Evolutionary conservation across 352 stramenopile species (phyloP), one percentile per base, ranked within the genome.

Genomic region (Pythium biforme): DNA sequence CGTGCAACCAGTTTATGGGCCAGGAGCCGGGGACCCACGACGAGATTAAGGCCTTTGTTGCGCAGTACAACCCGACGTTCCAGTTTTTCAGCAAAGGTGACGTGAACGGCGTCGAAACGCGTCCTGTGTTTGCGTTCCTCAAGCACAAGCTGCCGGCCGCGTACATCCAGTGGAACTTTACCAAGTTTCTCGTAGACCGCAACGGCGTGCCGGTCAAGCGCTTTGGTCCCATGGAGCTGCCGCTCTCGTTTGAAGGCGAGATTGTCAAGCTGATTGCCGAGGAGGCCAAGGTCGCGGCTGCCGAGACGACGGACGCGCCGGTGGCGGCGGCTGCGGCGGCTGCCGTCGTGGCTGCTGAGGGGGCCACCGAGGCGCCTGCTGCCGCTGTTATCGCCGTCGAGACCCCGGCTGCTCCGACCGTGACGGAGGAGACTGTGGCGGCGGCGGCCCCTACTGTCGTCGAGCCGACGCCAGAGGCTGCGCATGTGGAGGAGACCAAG

Each of bases 121-220:
- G 86, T 1, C 79, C 90, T 23, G 76, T 92, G 9, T 93, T 92
- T 56, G 62, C 77, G 14, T 97, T 88, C 59, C 77, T 96, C 54
- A 97, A 96, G 60, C 63, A 79, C 31, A 78, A 78, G 45, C 64
- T 90, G 14, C 81, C 84, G 2, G 74, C 71, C 5, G 74, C 76
- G 20, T 90, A 86, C 66, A 82, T 97, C 57, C 83, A 89, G 62
- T 96, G 89, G 89, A 96, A 96, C 75, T 96, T 94, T 62, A 90
- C 81, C 25, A 96, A 95, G 70, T 97, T 97, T 63, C 64, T 98
- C 11, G 73, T 98, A 1, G 81, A 89, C 74, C 78, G 83, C 53
- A 74, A 92, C 25, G 92, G 92, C 27, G 73, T 64, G 51, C 76
- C 90, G 37, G 63, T 79, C 55, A 88, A 95, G 66, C 76, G 92